phyloP scores from a whole-genome alignment of 2,329 filamentous ascomycete species.

The Nigrospora osmanthi region DNA sequence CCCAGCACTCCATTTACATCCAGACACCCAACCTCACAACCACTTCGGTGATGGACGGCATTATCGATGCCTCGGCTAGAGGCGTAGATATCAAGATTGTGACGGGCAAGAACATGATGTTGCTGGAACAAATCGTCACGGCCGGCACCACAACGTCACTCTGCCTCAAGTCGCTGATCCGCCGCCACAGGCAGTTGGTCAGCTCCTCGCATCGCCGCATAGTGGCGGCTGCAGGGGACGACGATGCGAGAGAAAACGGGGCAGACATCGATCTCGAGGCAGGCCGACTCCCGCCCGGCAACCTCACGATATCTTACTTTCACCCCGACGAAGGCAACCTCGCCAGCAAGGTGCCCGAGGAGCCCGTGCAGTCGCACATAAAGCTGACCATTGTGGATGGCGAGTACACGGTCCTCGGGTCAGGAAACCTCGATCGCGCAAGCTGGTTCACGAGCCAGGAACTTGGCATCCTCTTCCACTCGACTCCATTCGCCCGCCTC shows the following conservation, averaged over 20 bases:
- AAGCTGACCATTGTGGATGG: slow-evolving; percentile 71
- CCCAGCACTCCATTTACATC: slow-evolving; percentile 53
- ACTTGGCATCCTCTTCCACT: slow-evolving; percentile 56
- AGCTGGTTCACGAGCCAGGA: slow-evolving; percentile 87
- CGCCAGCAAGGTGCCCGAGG: slow-evolving; percentile 23
- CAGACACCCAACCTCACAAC: slow-evolving; percentile 76
- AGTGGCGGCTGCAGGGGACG: slow-evolving; percentile 9
- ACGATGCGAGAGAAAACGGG: slow-evolving; percentile 7
- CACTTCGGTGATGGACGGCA: slow-evolving; percentile 50
- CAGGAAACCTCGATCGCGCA: slow-evolving; percentile 77
- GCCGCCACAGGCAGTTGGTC: slow-evolving; percentile 34
- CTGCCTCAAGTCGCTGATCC: slow-evolving; percentile 53
- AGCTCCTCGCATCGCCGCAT: no score
- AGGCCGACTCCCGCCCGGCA: slow-evolving; percentile 33
- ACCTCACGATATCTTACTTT: slow-evolving; percentile 53
- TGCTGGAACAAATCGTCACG: slow-evolving; percentile 73
- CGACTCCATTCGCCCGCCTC: slow-evolving; percentile 18
- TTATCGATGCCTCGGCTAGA: slow-evolving; percentile 53
- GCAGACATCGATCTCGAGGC: slow-evolving; percentile 31
- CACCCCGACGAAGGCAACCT: slow-evolving; percentile 17
- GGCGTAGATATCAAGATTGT: slow-evolving; percentile 63
- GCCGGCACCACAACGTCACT: slow-evolving; percentile 65
- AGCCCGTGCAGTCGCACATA: slow-evolving; percentile 68
- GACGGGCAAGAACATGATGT: slow-evolving; percentile 64
- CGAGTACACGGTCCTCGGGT: slow-evolving; percentile 62